Conservation (phyloP, 2,329 filamentous ascomycete genomes). For the Endoconidiophora laricicola region DNA sequence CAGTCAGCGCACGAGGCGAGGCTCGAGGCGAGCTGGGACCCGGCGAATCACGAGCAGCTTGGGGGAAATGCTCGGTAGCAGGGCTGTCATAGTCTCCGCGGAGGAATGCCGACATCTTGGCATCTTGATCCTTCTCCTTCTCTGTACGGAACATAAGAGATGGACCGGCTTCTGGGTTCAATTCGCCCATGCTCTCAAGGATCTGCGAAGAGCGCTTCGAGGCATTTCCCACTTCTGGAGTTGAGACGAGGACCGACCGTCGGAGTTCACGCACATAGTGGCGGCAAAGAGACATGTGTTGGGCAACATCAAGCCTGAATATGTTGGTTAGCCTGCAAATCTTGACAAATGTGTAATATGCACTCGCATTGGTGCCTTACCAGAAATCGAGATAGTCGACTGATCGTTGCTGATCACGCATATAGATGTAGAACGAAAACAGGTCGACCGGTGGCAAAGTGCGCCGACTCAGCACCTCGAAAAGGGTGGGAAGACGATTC, state of each 20-base stretch:
- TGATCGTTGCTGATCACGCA: slow-evolving; percentile 94
- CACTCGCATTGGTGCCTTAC: slow-evolving; percentile 32
- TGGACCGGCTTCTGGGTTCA: slow-evolving; percentile 40
- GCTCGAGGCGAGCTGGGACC: slow-evolving; percentile 37
- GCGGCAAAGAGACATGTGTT: slow-evolving; percentile 94
- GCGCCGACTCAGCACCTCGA: slow-evolving; percentile 84
- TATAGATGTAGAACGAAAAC: slow-evolving; percentile 99
- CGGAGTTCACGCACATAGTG: slow-evolving; percentile 94
- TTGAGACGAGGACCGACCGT: slow-evolving; percentile 80
- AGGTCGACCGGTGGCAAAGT: slow-evolving; percentile 93
- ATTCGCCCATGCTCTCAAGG: slow-evolving; percentile 56
- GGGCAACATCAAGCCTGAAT: slow-evolving; percentile 87
- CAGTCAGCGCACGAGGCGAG: slow-evolving; percentile 44
- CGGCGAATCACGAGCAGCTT: slow-evolving; percentile 5
- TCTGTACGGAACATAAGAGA: slow-evolving; percentile 47
- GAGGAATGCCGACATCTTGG: slow-evolving; percentile 80
- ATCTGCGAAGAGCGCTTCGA: slow-evolving; percentile 76
- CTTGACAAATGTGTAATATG: background rate
- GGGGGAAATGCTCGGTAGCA: background rate
- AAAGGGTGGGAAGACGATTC: slow-evolving; percentile 82
- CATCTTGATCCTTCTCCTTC: slow-evolving; percentile 65
- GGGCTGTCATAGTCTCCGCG: slow-evolving; percentile 38
- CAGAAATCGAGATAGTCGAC: slow-evolving; percentile 98
- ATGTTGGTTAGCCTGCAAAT: background rate
- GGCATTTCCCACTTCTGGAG: slow-evolving; percentile 70